phyloP scores from a whole-genome alignment of 192 early-diverging fungal species.

The Linnemannia exigua region DNA sequence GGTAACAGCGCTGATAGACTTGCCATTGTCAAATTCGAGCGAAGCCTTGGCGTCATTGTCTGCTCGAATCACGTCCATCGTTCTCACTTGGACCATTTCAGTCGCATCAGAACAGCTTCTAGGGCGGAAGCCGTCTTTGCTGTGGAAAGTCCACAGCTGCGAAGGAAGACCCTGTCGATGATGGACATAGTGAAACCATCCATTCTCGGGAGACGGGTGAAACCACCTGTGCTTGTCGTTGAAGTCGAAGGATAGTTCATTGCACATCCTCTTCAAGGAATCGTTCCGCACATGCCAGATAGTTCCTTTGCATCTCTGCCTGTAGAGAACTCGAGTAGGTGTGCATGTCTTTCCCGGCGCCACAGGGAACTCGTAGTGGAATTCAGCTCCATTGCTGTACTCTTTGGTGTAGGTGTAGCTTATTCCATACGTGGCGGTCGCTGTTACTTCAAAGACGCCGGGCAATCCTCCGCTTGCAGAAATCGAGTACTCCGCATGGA shows the following conservation, averaged over 20 bases:
- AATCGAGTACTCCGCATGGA: not conserved
- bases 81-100: not conserved
- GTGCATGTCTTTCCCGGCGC: not conserved
- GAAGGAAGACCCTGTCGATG: not conserved
- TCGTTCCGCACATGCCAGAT: not conserved
- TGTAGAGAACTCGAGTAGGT: not conserved
- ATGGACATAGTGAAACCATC: not conserved
- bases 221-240: not conserved
- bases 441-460: not conserved
- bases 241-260: not conserved
- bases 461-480: not conserved
- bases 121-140: not conserved
- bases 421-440: not conserved
- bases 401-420: conserved; percentile 12
- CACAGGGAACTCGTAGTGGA: not conserved
- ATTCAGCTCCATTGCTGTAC: not conserved
- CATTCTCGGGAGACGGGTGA: not conserved
- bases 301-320: not conserved
- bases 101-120: not conserved
- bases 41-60: not conserved
- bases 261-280: not conserved
- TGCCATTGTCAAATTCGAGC: not conserved
- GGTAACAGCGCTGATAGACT: not conserved
- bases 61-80: not conserved
- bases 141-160: not conserved